Conservation (phyloP, 164 flowering plant species). For the Stephania yunnanensis region DNA sequence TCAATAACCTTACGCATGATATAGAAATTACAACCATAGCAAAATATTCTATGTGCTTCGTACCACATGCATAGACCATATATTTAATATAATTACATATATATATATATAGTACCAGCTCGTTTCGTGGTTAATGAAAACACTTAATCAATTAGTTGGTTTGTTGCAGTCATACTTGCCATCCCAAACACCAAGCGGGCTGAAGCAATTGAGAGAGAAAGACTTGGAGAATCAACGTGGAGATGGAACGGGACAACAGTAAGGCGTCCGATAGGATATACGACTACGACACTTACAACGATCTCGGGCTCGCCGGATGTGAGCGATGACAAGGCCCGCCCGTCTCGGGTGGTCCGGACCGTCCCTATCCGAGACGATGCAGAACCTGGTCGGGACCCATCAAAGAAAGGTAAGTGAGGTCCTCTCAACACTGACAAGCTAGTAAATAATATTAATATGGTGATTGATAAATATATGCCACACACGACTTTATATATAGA, state of each 20-base stretch:
- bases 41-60: too few relatives aligned
- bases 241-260: slow-evolving; percentile 35
- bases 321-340: slow-evolving; percentile 27
- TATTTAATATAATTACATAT: too few relatives aligned
- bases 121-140: too few relatives aligned
- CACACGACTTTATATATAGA: too few relatives aligned
- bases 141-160: too few relatives aligned
- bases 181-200: slow-evolving; percentile 47
- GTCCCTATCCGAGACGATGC: slow-evolving; percentile 3
- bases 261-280: slow-evolving; percentile 40
- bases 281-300: slow-evolving; percentile 56
- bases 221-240: slow-evolving; percentile 43
- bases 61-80: too few relatives aligned
- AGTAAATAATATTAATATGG: too few relatives aligned
- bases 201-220: slow-evolving; percentile 29
- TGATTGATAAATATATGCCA: too few relatives aligned
- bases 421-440: too few relatives aligned
- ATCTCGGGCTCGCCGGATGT: slow-evolving; percentile 47
- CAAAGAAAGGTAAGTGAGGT: slow-evolving; percentile 12
- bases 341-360: slow-evolving; percentile 28
- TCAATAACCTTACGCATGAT: too few relatives aligned
- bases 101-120: too few relatives aligned
- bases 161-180: slow-evolving; percentile 56
- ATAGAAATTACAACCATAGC: too few relatives aligned
- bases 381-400: slow-evolving; percentile 29